Base-by-base conservation (phyloP, 2,329 filamentous ascomycete species). In the Sclerotinia sclerotiorum region DNA sequence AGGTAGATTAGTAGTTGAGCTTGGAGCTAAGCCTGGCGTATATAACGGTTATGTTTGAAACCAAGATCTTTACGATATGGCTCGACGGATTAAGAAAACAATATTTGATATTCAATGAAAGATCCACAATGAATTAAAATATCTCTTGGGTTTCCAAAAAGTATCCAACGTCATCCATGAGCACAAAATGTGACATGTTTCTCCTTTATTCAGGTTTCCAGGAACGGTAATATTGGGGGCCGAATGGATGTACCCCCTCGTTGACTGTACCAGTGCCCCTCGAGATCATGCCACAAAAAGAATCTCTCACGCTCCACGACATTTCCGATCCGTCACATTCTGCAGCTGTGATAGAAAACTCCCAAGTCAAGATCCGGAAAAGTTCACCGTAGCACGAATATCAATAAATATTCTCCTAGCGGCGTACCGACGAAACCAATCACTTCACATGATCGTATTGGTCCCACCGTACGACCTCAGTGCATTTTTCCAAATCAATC, bases 361-460 rank as follows among this genome's bases (percentile, higher is more conserved):
- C 55, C 54, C 39, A 58, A 52, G 29, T 49, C 65, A 61, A 67
- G 46, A 63, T 21, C 46, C 46, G 24, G 32, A 63, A 63, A 42
- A 51, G 60, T 39, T 52, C 7, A 27, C n/a, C 5, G 65, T 48
- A 17, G 39, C 24, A 61, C 65, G 49, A 52, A 42, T 29, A 52
- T 46, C 55, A 56, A 61, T 67, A 67, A 63, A 63, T 61, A 62
- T 67, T 52, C 48, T 63, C 46, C 57, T 56, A 65, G 52, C 32
- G 51, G 62, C 46, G 24, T 39, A 61, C 44, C n/a, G 19, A 52
- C 24, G 13, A 42, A 39, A 54, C 39, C 65, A 67, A 61, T 67
- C 55, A 52, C 35, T 67, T 67, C 65, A 67, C 65, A 67, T 67
- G 65, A 67, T 52, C 57, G 13, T 62, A 62, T 44, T 51, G 35